Evolutionary conservation across 78 protist species (phyloP).

Genomic region (Dictyostelium capitatum): DNA sequence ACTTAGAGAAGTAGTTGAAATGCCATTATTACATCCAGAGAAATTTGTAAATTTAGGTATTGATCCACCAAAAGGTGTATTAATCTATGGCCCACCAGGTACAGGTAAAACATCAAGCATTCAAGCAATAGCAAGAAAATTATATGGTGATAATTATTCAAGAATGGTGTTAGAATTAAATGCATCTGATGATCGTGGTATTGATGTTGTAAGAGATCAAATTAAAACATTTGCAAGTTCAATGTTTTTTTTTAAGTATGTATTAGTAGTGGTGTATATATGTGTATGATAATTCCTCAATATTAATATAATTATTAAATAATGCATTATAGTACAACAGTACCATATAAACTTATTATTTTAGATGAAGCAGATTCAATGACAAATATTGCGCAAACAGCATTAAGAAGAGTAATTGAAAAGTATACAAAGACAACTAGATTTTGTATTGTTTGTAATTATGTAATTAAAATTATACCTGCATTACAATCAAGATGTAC

Average conservation of each 20-base stretch:
- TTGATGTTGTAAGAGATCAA: constrained; percentile 98
- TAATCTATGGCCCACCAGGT: constrained; percentile 99
- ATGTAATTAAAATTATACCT: constrained; percentile 95
- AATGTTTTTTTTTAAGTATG: constrained; percentile 90
- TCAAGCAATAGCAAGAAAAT: constrained; percentile 94
- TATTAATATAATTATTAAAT: neutral
- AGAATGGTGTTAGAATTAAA: constrained; percentile 97
- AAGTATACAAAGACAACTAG: constrained; percentile 95
- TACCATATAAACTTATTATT: constrained; percentile 96
- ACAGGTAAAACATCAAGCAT: constrained; percentile 99
- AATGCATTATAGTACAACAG: constrained; percentile 17
- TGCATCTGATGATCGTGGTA: constrained; percentile 99
- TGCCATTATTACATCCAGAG: constrained; percentile 22
- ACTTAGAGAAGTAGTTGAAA: too few relatives aligned
- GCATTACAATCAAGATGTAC: constrained; percentile 99
- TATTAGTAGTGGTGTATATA: neutral
- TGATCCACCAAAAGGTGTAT: constrained; percentile 85
- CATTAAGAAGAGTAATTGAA: constrained; percentile 97
- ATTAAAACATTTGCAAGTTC: constrained; percentile 99
- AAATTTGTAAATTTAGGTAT: constrained; percentile 17
- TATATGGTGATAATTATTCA: constrained; percentile 90
- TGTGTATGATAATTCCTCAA: neutral
- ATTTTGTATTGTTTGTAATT: constrained; percentile 98
- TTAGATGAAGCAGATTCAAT: constrained; percentile 99
- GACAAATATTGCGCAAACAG: constrained; percentile 99